Conservation (phyloP, 441 rosid species). For the Corymbia calophylla region DNA sequence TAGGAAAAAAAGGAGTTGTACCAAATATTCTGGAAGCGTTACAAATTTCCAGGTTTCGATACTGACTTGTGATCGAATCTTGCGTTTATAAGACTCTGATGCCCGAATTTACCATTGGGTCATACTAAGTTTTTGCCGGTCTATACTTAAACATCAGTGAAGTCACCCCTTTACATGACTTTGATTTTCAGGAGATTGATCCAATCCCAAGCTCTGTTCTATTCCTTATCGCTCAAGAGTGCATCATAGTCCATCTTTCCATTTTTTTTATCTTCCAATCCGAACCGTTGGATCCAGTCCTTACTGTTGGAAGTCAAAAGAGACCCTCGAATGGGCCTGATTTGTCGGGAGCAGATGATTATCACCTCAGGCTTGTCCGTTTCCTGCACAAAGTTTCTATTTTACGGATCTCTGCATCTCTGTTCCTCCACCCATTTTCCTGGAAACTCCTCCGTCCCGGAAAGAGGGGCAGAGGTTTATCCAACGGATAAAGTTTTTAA, state of each 20-base stretch:
- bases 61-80: not conserved
- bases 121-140: not conserved
- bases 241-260: not conserved
- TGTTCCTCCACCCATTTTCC: not conserved
- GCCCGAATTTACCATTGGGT: not conserved
- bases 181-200: not conserved
- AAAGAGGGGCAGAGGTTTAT: not conserved
- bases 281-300: not conserved
- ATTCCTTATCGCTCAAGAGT: not conserved
- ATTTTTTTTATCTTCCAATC: not conserved
- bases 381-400: not conserved
- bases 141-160: not conserved
- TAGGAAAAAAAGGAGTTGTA: not conserved
- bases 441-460: not conserved
- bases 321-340: not conserved
- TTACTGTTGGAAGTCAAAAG: not conserved
- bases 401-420: not conserved
- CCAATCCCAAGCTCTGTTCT: not conserved
- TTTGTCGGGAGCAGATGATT: not conserved
- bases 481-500: not conserved
- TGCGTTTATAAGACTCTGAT: not conserved
- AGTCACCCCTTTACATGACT: not conserved
- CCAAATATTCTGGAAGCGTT: rapidly evolving
- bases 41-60: not conserved
- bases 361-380: not conserved